Conservation (phyloP, 257 asterid genomes). For the Ehretia macrophylla region DNA sequence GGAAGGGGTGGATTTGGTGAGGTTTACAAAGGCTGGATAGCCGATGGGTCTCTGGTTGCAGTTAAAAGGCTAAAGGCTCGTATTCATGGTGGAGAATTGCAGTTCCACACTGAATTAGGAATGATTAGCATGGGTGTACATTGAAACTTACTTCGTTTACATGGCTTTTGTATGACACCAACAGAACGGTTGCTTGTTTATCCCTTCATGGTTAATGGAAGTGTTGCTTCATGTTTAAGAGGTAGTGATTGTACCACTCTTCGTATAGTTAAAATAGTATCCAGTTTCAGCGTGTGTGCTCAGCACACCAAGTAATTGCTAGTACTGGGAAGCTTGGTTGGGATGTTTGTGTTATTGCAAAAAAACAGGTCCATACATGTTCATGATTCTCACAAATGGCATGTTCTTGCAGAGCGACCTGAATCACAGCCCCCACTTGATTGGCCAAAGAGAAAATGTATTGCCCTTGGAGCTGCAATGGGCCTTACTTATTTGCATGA, state of each 20-base stretch:
- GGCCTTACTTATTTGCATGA: conserved; percentile 79
- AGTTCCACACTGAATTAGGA: conserved; percentile 38
- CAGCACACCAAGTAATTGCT: too few species aligned
- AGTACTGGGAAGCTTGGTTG: too few species aligned
- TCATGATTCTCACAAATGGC: not conserved
- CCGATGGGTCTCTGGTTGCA: conserved; percentile 82
- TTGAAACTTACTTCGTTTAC: conserved; percentile 27
- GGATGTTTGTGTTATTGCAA: too few species aligned
- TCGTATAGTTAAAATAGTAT: too few species aligned
- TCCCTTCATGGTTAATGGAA: conserved; percentile 40
- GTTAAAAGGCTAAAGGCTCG: conserved; percentile 59
- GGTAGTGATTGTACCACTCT: conserved; percentile 12
- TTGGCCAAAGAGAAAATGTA: conserved; percentile 47
- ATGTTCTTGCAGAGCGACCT: conserved; percentile 2
- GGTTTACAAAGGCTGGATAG: conserved; percentile 88
- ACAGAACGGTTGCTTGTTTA: conserved; percentile 34
- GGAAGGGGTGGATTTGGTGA: conserved; percentile 90
- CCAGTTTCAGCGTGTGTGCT: too few species aligned
- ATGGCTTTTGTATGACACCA: conserved; percentile 30
- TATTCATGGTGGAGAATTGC: conserved; percentile 21
- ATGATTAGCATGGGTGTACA: conserved; percentile 38
- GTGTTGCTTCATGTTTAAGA: conserved; percentile 35
- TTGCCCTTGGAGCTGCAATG: conserved; percentile 58
- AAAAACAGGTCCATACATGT: too few species aligned
- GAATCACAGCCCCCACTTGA: conserved; percentile 36